phyloP scores from a whole-genome alignment of 129 eudicot species.

The Heracleum sosnowskyi region DNA sequence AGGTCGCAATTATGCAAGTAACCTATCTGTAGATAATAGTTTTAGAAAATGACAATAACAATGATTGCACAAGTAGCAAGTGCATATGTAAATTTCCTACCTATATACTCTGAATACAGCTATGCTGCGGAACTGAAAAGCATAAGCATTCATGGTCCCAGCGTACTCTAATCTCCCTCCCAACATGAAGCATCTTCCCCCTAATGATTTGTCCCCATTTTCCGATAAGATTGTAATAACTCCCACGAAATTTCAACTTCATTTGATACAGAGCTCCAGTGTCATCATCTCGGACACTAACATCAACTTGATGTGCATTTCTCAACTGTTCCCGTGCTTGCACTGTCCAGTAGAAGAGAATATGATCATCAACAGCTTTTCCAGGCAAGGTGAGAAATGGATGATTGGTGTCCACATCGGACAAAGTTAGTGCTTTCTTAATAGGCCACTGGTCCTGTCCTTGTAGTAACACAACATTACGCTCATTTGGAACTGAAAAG shows the following conservation, averaged over 20 bases:
- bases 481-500: constrained; percentile 69
- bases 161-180: constrained; percentile 69
- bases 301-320: constrained; percentile 53
- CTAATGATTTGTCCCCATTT: constrained; percentile 82
- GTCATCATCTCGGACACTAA: constrained; percentile 66
- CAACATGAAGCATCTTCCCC: constrained; percentile 68
- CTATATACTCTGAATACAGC: constrained; percentile 29
- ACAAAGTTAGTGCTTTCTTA: constrained; percentile 60
- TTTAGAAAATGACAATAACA: not conserved
- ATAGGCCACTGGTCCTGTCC: constrained; percentile 71
- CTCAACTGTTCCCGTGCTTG: constrained; percentile 81
- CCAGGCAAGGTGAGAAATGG: constrained; percentile 86
- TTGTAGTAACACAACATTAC: constrained; percentile 29
- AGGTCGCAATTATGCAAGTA: not conserved
- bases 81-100: constrained; percentile 27
- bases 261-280: constrained; percentile 58
- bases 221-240: constrained; percentile 66
- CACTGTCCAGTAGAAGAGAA: constrained; percentile 63
- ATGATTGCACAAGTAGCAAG: constrained; percentile 8
- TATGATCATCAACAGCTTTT: constrained; percentile 72
- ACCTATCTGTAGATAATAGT: not conserved
- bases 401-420: constrained; percentile 83
- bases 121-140: constrained; percentile 65
- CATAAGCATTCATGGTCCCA: constrained; percentile 74
- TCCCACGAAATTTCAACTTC: constrained; percentile 75